Conservation (phyloP, 805 yeast species). For the Yarrowia yakushimensis region DNA sequence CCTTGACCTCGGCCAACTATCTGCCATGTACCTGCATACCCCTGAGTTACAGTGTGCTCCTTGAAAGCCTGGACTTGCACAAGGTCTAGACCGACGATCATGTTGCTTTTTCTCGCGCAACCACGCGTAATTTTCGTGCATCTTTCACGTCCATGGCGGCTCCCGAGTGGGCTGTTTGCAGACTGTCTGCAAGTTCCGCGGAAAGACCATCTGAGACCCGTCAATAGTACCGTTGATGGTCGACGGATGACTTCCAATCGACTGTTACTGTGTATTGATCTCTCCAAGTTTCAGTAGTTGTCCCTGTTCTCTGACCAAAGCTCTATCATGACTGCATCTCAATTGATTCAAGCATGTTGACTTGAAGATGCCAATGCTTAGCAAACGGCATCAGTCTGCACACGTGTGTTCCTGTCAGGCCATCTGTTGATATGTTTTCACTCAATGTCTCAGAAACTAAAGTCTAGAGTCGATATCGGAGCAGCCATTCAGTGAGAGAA, state of each 20-base stretch:
- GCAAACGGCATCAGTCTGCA: too few relatives aligned
- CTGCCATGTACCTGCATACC: conserved; percentile 14
- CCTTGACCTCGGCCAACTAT: background rate
- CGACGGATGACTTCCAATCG: too few relatives aligned
- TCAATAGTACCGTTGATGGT: background rate
- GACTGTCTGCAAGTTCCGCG: background rate
- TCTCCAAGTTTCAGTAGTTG: too few relatives aligned
- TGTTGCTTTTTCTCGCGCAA: background rate
- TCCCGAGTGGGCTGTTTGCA: conserved; percentile 20
- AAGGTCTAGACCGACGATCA: background rate
- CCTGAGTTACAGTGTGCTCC: background rate
- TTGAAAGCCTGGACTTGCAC: conserved; percentile 1
- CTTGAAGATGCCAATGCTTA: too few relatives aligned
- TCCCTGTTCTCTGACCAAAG: too few relatives aligned
- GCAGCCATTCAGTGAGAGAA: background rate
- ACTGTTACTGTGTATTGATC: too few relatives aligned
- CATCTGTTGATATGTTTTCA: background rate
- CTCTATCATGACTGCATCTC: too few relatives aligned
- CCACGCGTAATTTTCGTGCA: conserved; percentile 12
- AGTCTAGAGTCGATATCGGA: background rate
- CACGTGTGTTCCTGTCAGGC: background rate
- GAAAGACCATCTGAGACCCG: background rate
- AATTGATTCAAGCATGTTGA: too few relatives aligned
- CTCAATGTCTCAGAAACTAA: background rate
- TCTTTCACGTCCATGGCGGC: background rate